Evolutionary conservation across 768 basidiomycete genomes (phyloP).

Genomic region (Pisolithus orientalis): DNA sequence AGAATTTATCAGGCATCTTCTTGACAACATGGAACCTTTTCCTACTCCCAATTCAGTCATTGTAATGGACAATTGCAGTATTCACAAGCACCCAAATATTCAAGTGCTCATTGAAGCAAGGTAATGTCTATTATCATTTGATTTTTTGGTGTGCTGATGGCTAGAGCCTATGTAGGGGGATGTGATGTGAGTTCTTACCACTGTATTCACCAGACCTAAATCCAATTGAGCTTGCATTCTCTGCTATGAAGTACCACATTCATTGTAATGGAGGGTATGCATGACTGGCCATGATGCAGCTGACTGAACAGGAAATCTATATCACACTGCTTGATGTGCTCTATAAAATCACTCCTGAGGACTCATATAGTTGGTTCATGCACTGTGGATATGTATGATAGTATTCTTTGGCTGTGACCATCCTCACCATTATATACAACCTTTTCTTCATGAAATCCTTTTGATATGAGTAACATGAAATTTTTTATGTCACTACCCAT

Average conservation of each 20-base stretch:
- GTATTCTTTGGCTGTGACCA: too few relatives aligned
- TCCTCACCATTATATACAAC: too few relatives aligned
- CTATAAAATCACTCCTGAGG: constrained; percentile 12
- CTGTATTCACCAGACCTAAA: constrained; percentile 14
- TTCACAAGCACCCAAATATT: constrained; percentile 27
- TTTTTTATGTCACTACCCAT: too few relatives aligned
- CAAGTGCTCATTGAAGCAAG: constrained; percentile 24
- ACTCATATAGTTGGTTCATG: too few relatives aligned
- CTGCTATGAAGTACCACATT: constrained; percentile 20
- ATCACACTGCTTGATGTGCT: constrained; percentile 13
- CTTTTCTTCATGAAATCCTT: too few relatives aligned
- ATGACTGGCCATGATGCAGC: constrained; percentile 4
- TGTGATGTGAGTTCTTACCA: constrained; percentile 15
- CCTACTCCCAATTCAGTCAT: constrained; percentile 31
- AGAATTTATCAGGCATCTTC: constrained; percentile 27
- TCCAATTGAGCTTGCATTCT: constrained; percentile 29
- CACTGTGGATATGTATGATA: too few relatives aligned
- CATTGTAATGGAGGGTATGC: constrained; percentile 10
- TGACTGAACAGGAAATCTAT: constrained; percentile 13
- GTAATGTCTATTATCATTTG: constrained; percentile 9
- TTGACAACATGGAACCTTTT: constrained; percentile 33
- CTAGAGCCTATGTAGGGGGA: background rate
- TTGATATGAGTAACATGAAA: too few relatives aligned
- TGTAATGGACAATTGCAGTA: constrained; percentile 33
- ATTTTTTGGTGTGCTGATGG: background rate